A percentile compares a stretch with the other conserved stretches of the same genome.
phyloP scores from a whole-genome alignment of 2,329 filamentous ascomycete species.

The Rutstroemia sp. region DNA sequence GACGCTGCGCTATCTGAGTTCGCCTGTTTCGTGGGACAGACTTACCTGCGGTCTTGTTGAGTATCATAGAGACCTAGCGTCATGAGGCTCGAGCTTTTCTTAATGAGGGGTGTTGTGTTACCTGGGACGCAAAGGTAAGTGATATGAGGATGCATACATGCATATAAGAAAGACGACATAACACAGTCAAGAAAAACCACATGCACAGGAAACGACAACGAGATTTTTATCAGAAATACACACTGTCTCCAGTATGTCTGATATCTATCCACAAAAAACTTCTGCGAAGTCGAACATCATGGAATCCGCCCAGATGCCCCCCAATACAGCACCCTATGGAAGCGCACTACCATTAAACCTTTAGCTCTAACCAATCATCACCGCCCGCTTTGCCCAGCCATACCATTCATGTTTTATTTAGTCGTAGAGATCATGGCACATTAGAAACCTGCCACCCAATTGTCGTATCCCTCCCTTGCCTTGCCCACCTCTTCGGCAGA shows the following conservation, averaged over 20 bases:
- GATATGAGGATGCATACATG: not conserved
- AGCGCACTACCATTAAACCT: slow-evolving; percentile 3
- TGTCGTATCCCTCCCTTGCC: not conserved
- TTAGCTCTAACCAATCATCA: not conserved
- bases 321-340: slow-evolving; percentile 10
- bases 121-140: not conserved
- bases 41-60: too few relatives aligned
- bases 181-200: not conserved
- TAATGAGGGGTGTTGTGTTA: too few relatives aligned
- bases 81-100: too few relatives aligned
- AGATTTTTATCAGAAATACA: slow-evolving; percentile 1
- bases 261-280: slow-evolving; percentile 11
- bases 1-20: too few relatives aligned
- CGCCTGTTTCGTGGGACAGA: too few relatives aligned
- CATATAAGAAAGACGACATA: not conserved
- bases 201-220: not conserved
- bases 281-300: slow-evolving; percentile 14
- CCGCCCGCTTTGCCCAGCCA: not conserved
- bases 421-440: slow-evolving; percentile 10
- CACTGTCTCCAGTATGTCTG: not conserved
- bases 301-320: slow-evolving; percentile 12
- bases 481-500: not conserved
- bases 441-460: slow-evolving; percentile 7
- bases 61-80: too few relatives aligned
- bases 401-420: slow-evolving; percentile 8